phyloP scores from a whole-genome alignment of 2,329 filamentous ascomycete genomes.

The Sphaerostilbella broomeana region DNA sequence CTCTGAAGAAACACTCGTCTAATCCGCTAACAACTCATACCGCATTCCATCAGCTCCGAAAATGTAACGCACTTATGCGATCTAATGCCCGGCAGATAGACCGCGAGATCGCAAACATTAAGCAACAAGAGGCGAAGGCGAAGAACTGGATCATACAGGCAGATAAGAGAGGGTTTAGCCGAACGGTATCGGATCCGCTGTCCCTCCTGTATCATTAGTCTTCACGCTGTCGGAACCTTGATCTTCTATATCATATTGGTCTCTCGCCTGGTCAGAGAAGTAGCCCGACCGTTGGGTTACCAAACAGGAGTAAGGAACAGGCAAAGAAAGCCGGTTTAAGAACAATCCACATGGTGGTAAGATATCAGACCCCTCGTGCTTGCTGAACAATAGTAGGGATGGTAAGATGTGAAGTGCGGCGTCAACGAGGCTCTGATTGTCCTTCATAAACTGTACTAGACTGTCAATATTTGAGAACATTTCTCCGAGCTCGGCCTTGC shows the following conservation, averaged over 20 bases:
- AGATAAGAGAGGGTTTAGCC: constrained; percentile 42
- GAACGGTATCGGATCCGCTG: background rate
- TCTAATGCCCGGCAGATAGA: constrained; percentile 89
- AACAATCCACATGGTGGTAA: too few relatives aligned
- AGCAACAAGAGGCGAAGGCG: constrained; percentile 73
- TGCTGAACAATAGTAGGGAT: background rate
- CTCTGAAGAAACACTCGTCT: background rate
- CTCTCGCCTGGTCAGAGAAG: background rate
- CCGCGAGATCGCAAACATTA: constrained; percentile 77
- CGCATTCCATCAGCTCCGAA: constrained; percentile 61
- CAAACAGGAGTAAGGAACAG: background rate
- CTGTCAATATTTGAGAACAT: background rate
- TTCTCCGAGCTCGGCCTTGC: background rate
- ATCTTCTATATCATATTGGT: background rate
- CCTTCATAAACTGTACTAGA: background rate
- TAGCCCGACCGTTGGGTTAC: background rate
- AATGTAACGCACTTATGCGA: constrained; percentile 88
- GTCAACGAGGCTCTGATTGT: background rate
- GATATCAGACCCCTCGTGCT: too few relatives aligned
- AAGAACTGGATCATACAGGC: constrained; percentile 78
- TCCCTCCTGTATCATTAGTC: background rate
- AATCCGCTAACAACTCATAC: background rate
- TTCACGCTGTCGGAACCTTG: background rate
- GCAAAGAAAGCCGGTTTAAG: background rate
- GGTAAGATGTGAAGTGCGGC: background rate